Conservation (phyloP, 768 basidiomycete species). For the Pleurotus tuber-regium region DNA sequence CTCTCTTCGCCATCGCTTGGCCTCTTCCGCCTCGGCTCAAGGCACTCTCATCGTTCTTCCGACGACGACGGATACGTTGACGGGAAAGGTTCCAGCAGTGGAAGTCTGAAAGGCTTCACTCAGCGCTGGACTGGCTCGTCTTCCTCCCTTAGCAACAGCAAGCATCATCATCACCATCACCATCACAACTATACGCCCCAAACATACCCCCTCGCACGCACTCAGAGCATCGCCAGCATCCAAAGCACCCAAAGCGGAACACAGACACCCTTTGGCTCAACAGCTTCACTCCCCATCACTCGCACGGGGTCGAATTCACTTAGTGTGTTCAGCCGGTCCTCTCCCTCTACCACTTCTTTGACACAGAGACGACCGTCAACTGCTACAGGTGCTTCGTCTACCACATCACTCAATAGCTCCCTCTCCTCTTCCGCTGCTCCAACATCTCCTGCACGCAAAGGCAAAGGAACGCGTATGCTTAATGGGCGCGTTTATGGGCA, state of each 20-base stretch:
- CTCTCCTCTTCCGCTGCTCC: constrained; percentile 1
- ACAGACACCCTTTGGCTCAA: constrained; percentile 7
- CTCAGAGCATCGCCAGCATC: background rate
- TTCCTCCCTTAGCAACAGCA: background rate
- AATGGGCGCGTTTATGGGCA: constrained; percentile 85
- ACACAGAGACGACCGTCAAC: background rate
- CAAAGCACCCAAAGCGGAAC: background rate
- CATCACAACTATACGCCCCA: constrained; percentile 1
- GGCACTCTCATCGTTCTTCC: constrained; percentile 1
- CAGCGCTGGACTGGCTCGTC: background rate
- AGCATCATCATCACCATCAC: background rate
- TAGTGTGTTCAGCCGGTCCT: constrained; percentile 17
- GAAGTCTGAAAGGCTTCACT: background rate
- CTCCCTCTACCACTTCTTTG: constrained; percentile 17
- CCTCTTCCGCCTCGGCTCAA: constrained; percentile 1
- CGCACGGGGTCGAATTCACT: background rate
- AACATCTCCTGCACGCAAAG: constrained; percentile 20
- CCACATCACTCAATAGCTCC: constrained; percentile 4
- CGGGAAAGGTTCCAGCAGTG: background rate
- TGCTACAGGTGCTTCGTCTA: background rate
- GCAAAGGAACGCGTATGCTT: constrained; percentile 63
- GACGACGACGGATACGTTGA: background rate
- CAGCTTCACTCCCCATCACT: constrained; percentile 6
- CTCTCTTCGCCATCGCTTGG: constrained; percentile 11
- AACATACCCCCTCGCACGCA: constrained; percentile 15